Conservation (phyloP, 108 stramenopile genomes). For the Nitzschia inconspicua region DNA sequence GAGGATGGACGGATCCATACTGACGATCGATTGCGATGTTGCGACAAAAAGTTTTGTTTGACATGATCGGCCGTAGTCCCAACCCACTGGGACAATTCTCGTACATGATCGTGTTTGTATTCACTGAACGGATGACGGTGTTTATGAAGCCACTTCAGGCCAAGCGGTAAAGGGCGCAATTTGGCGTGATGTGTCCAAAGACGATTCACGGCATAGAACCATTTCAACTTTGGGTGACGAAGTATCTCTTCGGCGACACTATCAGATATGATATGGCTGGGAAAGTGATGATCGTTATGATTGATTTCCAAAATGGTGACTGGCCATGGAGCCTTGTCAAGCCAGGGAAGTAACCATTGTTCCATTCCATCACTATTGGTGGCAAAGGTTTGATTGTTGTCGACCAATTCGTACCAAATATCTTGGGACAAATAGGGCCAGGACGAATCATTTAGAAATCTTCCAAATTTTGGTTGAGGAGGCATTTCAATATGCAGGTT, state of each 20-base stretch:
- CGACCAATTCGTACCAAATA: not conserved
- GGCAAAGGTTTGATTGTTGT: not conserved
- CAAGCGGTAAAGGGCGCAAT: constrained; percentile 1
- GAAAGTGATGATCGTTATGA: not conserved
- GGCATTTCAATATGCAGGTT: no score
- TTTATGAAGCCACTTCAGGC: not conserved
- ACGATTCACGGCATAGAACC: constrained; percentile 1
- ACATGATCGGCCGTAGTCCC: not conserved
- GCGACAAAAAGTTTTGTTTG: not conserved
- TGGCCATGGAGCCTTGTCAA: not conserved
- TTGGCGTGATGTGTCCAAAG: not conserved
- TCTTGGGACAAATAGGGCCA: not conserved
- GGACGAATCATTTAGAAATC: no score
- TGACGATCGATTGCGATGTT: not conserved
- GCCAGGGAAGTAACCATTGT: not conserved
- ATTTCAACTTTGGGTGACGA: not conserved
- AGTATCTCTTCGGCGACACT: not conserved
- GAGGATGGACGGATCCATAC: not conserved
- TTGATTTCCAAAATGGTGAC: not conserved
- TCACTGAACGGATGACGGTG: not conserved
- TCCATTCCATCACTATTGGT: not conserved
- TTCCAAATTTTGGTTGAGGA: no score
- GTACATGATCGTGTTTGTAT: not conserved
- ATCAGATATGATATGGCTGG: not conserved
- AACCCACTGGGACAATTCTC: not conserved